Conservation (phyloP, 345 rosid species). For the Rubroshorea leprosula region DNA sequence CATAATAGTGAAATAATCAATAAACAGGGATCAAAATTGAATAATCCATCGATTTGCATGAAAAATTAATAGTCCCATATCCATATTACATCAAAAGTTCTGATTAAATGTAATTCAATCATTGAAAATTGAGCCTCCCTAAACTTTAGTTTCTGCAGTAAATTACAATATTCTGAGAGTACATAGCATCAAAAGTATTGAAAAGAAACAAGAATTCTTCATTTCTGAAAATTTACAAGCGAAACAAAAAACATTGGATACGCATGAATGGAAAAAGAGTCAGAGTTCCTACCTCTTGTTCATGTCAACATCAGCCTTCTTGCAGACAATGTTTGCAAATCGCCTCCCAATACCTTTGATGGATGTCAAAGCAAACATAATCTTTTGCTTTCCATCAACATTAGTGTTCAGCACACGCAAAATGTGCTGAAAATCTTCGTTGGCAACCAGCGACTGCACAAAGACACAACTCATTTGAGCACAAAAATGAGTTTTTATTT, state of each 20-base stretch:
- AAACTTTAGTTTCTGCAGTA: too few relatives aligned
- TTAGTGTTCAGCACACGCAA: conserved; percentile 88
- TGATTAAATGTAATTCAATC: too few relatives aligned
- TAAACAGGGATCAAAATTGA: too few relatives aligned
- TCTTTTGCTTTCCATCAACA: conserved; percentile 86
- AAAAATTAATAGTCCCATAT: too few relatives aligned
- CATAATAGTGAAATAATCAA: too few relatives aligned
- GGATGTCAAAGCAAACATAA: conserved; percentile 87
- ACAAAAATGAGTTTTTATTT: too few relatives aligned
- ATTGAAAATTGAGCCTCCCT: too few relatives aligned
- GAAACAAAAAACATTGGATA: background rate
- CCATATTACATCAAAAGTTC: too few relatives aligned
- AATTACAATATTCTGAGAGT: too few relatives aligned
- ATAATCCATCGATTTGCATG: too few relatives aligned
- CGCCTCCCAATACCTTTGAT: conserved; percentile 91
- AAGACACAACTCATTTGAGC: too few relatives aligned
- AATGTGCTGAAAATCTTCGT: conserved; percentile 89
- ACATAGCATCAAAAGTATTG: too few relatives aligned
- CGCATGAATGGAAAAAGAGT: background rate
- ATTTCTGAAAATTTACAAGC: background rate
- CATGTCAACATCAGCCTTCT: conserved; percentile 97
- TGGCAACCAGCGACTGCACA: conserved; percentile 79
- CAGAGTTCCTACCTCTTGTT: conserved; percentile 55
- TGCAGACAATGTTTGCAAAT: conserved; percentile 85
- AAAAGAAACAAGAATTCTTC: background rate